Conservation (phyloP, 345 rosid species). For the Ceriops tagal region DNA sequence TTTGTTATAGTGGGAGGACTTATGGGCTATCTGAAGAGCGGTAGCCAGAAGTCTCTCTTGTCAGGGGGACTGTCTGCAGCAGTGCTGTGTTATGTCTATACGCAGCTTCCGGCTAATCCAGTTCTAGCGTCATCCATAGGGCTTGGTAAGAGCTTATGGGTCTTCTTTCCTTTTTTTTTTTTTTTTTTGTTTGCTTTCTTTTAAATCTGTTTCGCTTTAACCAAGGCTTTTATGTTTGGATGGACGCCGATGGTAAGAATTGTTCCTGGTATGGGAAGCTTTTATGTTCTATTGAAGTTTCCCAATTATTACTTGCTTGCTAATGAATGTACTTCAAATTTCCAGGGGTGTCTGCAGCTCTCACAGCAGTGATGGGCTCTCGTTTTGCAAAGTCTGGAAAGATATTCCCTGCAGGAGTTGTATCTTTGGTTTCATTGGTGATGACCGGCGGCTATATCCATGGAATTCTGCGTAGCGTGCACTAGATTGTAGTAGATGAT, state of each 20-base stretch:
- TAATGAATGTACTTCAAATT: neutral
- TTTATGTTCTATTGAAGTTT: too few relatives aligned
- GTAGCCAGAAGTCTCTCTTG: slow-evolving; percentile 76
- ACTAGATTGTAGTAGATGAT: slow-evolving; percentile 23
- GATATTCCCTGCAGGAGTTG: slow-evolving; percentile 83
- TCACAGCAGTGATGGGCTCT: slow-evolving; percentile 76
- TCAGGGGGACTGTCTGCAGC: slow-evolving; percentile 82
- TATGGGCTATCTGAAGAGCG: slow-evolving; percentile 80
- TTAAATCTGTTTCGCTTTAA: too few relatives aligned
- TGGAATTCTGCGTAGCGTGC: slow-evolving; percentile 64
- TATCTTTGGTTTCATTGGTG: slow-evolving; percentile 64
- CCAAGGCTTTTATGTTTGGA: too few relatives aligned
- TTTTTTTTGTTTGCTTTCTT: too few relatives aligned
- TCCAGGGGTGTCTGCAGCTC: slow-evolving; percentile 66
- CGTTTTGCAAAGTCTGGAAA: slow-evolving; percentile 74
- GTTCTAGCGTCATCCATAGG: slow-evolving; percentile 74
- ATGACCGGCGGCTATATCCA: slow-evolving; percentile 87
- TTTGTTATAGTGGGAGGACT: slow-evolving; percentile 65
- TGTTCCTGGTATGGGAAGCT: too few relatives aligned
- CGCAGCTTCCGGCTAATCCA: slow-evolving; percentile 69
- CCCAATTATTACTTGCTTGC: neutral
- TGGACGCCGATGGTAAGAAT: too few relatives aligned
- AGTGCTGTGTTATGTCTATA: slow-evolving; percentile 57
- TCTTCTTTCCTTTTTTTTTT: neutral
- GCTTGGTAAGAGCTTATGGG: slow-evolving; percentile 51